Percentiles rank a stretch among this genome's conserved stretches.
These are phyloP conservation scores for Lithocarpus polystachyus DNA, from an alignment of 306 rosid genomes.

Conservation along the genomic window DNA sequence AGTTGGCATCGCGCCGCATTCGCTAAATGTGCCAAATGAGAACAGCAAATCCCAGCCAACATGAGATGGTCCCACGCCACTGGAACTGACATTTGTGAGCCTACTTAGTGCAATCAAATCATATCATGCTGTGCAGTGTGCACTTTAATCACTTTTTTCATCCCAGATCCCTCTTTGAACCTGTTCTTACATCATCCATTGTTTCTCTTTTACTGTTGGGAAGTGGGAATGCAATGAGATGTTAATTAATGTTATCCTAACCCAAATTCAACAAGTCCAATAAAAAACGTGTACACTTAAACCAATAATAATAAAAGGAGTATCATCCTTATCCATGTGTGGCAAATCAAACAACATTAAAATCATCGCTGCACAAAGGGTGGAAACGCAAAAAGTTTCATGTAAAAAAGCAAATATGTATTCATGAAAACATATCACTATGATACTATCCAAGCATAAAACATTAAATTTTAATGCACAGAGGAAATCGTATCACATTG, in stretches of 20 bases:
- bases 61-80: conserved; percentile 30
- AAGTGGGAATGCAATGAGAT: conserved; percentile 28
- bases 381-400: neutral
- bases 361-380: neutral
- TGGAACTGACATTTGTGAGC: conserved; percentile 21
- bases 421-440: too few relatives aligned
- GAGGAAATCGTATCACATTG: too few relatives aligned
- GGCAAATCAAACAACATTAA: neutral
- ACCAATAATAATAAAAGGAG: neutral
- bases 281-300: conserved; percentile 16
- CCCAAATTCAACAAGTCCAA: conserved; percentile 10
- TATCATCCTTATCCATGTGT: neutral
- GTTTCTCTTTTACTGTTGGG: conserved; percentile 2
- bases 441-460: too few relatives aligned
- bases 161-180: neutral
- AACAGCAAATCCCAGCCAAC: conserved; percentile 8
- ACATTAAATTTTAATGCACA: too few relatives aligned
- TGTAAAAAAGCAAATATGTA: too few relatives aligned
- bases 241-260: conserved; percentile 12
- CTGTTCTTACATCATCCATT: conserved; percentile 11
- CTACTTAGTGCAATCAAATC: conserved; percentile 33
- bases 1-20: neutral
- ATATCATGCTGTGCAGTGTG: conserved; percentile 19
- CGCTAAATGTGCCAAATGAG: conserved; percentile 6
- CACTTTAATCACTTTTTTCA: conserved; percentile 7